phyloP scores from a whole-genome alignment of 148 eudicot species.

The Chenopodium quinoa region DNA sequence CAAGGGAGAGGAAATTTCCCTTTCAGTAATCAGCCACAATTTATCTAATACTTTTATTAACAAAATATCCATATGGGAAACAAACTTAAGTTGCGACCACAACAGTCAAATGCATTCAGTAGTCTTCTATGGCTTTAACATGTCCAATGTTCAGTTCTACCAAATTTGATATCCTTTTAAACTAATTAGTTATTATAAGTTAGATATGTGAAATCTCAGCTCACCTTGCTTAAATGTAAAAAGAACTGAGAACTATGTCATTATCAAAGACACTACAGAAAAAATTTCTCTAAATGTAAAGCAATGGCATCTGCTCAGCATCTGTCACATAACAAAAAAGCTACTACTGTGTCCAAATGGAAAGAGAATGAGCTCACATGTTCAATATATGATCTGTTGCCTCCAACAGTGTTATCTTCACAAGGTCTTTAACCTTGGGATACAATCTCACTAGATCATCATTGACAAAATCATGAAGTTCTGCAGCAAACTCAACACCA shows the following conservation, averaged over 20 bases:
- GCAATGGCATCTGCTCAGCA: neutral
- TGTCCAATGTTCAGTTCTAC: no score
- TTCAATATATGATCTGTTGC: slow-evolving; percentile 73
- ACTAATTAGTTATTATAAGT: no score
- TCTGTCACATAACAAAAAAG: slow-evolving; percentile 4
- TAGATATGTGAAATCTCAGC: no score
- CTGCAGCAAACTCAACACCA: slow-evolving; percentile 75
- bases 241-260: no score
- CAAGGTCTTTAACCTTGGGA: slow-evolving; percentile 49
- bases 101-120: neutral
- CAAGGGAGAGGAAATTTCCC: neutral
- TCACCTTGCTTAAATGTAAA: no score
- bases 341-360: neutral
- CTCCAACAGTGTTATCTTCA: slow-evolving; percentile 62
- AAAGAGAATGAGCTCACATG: slow-evolving; percentile 39
- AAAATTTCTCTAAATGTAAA: no score
- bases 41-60: neutral
- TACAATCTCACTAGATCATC: slow-evolving; percentile 57
- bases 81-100: neutral
- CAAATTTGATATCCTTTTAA: no score
- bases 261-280: no score
- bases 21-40: neutral
- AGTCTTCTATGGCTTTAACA: neutral
- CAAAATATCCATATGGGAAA: neutral
- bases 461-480: slow-evolving; percentile 62